Evolutionary conservation across 306 rosid species (phyloP).

Genomic region (Coriaria nepalensis): DNA sequence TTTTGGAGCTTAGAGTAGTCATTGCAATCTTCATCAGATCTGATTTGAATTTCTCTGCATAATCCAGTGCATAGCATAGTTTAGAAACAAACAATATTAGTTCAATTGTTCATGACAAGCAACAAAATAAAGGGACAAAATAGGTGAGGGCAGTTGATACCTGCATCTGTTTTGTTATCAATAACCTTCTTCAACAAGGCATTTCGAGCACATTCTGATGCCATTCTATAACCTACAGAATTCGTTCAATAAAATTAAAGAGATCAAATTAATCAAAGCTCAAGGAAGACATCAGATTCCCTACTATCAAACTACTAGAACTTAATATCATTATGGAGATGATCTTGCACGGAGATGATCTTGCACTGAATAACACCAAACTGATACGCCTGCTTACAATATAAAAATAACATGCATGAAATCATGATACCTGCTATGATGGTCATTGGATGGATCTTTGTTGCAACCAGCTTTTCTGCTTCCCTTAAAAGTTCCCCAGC

Average conservation of each 20-base stretch:
- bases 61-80: conserved; percentile 2
- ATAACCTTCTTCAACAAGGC: conserved; percentile 66
- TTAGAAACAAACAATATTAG: background rate
- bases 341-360: too few relatives aligned
- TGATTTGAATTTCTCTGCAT: conserved; percentile 66
- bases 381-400: background rate
- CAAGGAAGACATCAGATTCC: too few relatives aligned
- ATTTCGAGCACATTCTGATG: conserved; percentile 76
- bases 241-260: conserved; percentile 6
- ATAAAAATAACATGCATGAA: too few relatives aligned
- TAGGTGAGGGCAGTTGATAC: conserved; percentile 17
- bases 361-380: background rate
- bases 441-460: conserved; percentile 95
- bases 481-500: conserved; percentile 95
- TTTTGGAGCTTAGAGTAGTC: conserved; percentile 97
- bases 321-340: too few relatives aligned
- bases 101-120: background rate
- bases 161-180: conserved; percentile 74
- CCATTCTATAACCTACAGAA: conserved; percentile 79
- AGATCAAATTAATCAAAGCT: background rate
- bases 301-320: too few relatives aligned
- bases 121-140: background rate
- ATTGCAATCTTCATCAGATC: conserved; percentile 93
- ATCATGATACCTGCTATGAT: conserved; percentile 61
- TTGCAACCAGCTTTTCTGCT: conserved; percentile 87